Evolutionary conservation across 2,329 filamentous ascomycete genomes (phyloP).

Genomic region (Neurospora crassa): DNA sequence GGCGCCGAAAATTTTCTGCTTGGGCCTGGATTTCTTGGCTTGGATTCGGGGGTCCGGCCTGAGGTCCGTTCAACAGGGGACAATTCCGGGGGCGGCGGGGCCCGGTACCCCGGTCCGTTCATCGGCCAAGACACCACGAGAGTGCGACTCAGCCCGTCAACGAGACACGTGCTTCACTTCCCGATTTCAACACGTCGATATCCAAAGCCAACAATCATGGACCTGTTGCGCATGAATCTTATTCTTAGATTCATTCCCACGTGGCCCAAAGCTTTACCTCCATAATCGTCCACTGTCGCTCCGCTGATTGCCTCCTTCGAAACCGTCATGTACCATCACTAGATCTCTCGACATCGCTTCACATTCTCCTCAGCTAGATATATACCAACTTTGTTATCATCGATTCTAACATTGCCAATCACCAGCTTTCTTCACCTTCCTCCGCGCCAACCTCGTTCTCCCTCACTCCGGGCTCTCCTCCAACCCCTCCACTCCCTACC

Average conservation of each 20-base stretch:
- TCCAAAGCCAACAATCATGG: background rate
- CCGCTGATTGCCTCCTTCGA: background rate
- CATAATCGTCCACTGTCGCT: background rate
- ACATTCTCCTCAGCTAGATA: background rate
- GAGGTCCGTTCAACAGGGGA: background rate
- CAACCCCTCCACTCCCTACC: slow-evolving; percentile 53
- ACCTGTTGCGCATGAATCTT: background rate
- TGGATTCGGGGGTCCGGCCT: background rate
- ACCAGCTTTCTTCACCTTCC: slow-evolving; percentile 72
- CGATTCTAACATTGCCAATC: background rate
- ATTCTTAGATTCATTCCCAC: background rate
- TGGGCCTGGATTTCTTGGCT: slow-evolving; percentile 8
- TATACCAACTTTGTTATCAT: background rate
- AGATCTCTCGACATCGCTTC: background rate
- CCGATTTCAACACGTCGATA: background rate
- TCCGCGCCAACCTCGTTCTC: slow-evolving; percentile 71
- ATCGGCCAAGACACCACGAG: background rate
- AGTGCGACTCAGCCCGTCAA: background rate
- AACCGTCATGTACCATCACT: background rate
- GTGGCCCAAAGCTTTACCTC: background rate
- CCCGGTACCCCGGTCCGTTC: background rate
- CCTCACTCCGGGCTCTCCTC: slow-evolving; percentile 48
- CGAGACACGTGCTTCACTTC: background rate
- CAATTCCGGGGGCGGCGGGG: background rate
- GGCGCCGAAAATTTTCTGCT: slow-evolving; percentile 9